Evolutionary conservation across 129 eudicot species (phyloP).

Genomic region (Arctium minus): DNA sequence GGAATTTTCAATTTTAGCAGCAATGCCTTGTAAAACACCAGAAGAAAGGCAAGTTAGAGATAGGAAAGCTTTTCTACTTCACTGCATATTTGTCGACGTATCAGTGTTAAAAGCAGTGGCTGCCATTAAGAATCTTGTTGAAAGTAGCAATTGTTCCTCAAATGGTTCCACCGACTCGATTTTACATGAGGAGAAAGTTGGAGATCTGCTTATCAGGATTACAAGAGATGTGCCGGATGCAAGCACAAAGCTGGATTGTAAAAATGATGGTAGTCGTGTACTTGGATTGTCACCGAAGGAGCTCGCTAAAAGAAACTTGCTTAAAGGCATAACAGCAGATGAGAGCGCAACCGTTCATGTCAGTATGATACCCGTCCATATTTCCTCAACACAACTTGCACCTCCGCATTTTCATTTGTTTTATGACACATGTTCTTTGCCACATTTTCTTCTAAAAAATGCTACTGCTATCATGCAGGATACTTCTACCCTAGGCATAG

Average conservation of each 20-base stretch:
- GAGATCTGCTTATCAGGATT: constrained; percentile 64
- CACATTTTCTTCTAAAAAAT: background rate
- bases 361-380: constrained; percentile 21
- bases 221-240: constrained; percentile 73
- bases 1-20: constrained; percentile 78
- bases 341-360: constrained; percentile 95
- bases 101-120: constrained; percentile 86
- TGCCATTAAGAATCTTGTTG: constrained; percentile 49
- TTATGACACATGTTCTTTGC: background rate
- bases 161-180: constrained; percentile 14
- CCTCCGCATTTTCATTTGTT: background rate
- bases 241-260: constrained; percentile 71
- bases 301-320: constrained; percentile 76
- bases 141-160: constrained; percentile 22
- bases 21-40: constrained; percentile 95
- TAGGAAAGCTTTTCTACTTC: constrained; percentile 92
- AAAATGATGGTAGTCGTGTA: constrained; percentile 78
- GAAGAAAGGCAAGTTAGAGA: constrained; percentile 94
- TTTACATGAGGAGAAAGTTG: constrained; percentile 65
- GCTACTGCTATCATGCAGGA: constrained; percentile 50
- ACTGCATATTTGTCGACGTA: constrained; percentile 85
- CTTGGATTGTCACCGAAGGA: constrained; percentile 73
- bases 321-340: constrained; percentile 96
- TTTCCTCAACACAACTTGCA: background rate
- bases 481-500: constrained; percentile 86